Evolutionary conservation across 2,329 filamentous ascomycete genomes (phyloP).

Genomic region (Ophiocordyceps australis): DNA sequence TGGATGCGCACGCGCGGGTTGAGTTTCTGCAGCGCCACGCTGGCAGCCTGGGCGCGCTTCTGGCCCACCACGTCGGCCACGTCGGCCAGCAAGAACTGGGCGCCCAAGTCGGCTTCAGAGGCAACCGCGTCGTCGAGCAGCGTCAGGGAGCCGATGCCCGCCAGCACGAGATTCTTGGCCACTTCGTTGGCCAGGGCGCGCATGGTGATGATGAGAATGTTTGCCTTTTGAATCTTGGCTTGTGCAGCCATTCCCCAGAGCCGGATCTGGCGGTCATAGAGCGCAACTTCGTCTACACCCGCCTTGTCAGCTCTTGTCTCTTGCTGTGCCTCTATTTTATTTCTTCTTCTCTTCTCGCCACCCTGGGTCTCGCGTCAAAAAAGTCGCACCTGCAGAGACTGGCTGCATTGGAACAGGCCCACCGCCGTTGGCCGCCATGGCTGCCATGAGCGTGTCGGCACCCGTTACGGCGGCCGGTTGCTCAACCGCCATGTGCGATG

Average conservation of each 20-base stretch:
- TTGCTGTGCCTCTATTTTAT: too few species aligned
- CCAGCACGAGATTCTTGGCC: conserved; percentile 91
- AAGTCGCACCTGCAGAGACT: too few species aligned
- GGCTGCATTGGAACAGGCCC: too few species aligned
- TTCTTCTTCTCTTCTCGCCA: too few species aligned
- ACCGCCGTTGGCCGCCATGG: too few species aligned
- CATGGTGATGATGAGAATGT: conserved; percentile 76
- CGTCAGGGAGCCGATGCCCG: conserved; percentile 79
- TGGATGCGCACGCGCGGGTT: conserved; percentile 75
- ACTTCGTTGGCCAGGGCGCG: conserved; percentile 84
- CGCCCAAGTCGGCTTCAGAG: conserved; percentile 61
- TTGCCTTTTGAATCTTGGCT: conserved; percentile 75
- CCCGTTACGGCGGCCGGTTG: too few species aligned
- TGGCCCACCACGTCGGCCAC: conserved; percentile 50
- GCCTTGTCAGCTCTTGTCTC: too few species aligned
- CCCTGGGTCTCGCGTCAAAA: too few species aligned
- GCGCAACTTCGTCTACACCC: conserved; percentile 87
- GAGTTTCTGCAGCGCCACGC: conserved; percentile 60
- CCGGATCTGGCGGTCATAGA: conserved; percentile 94
- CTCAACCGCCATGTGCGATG: too few species aligned
- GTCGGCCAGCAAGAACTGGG: conserved; percentile 61
- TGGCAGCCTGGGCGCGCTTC: conserved; percentile 71
- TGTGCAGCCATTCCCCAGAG: conserved; percentile 95
- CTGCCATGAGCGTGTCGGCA: too few species aligned
- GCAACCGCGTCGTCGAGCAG: conserved; percentile 65